Percentiles rank a stretch among this genome's conserved stretches.
Evolutionary conservation across 2,329 filamentous ascomycete species (phyloP).

Genomic region (Diaporthe sp.): DNA sequence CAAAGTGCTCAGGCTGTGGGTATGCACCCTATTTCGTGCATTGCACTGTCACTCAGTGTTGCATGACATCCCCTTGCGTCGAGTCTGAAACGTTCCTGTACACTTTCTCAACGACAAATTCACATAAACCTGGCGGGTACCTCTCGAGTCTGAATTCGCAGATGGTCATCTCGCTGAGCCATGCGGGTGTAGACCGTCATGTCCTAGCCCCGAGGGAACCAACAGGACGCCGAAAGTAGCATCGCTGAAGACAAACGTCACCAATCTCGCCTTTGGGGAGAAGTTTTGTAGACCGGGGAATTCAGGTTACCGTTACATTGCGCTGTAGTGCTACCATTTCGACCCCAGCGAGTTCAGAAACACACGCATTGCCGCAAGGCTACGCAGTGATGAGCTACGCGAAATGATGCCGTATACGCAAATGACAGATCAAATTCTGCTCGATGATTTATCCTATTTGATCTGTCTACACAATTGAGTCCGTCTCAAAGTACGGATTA

Average conservation of each 20-base stretch:
- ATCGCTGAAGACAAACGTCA: too few relatives aligned
- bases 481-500: constrained; percentile 47
- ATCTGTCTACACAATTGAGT: constrained; percentile 40
- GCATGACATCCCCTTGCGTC: background rate
- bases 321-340: too few relatives aligned
- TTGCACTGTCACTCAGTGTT: background rate
- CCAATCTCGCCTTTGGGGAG: too few relatives aligned
- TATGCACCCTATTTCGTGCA: background rate
- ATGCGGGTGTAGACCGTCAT: too few relatives aligned
- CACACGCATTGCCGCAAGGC: too few relatives aligned
- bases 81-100: background rate
- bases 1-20: background rate
- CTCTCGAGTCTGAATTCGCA: background rate
- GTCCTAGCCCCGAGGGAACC: too few relatives aligned
- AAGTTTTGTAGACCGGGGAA: too few relatives aligned
- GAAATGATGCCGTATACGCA: background rate
- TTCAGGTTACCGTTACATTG: too few relatives aligned
- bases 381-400: background rate
- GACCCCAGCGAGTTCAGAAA: too few relatives aligned
- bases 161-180: background rate
- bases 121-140: background rate
- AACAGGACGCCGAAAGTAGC: too few relatives aligned
- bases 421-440: background rate
- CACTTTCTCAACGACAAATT: background rate
- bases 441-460: background rate